Percentiles rank a stretch among this genome's conserved stretches.
phyloP scores from a whole-genome alignment of 495 filamentous ascomycete genomes.

The Aspergillus taichungensis region DNA sequence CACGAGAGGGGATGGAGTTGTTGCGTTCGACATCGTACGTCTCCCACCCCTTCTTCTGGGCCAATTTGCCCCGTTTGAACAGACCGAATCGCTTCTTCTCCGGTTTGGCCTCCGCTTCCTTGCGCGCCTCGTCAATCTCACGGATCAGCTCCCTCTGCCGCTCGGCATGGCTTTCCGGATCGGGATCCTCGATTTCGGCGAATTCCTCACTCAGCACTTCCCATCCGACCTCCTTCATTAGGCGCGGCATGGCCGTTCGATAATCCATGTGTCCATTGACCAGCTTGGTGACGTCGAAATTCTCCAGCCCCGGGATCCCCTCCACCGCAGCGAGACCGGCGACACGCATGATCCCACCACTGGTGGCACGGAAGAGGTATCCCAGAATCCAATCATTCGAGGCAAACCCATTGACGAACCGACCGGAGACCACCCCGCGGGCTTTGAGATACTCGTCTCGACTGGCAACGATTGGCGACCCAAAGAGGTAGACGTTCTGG shows the following conservation, averaged over 20 bases:
- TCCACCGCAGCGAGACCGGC: slow-evolving; percentile 82
- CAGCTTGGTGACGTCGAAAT: slow-evolving; percentile 75
- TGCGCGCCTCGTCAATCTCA: slow-evolving; percentile 92
- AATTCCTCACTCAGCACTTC: slow-evolving; percentile 88
- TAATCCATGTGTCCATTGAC: slow-evolving; percentile 98
- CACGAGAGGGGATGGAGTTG: slow-evolving; percentile 7
- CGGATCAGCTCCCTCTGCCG: slow-evolving; percentile 88
- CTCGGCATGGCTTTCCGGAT: slow-evolving; percentile 84
- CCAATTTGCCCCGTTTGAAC: slow-evolving; percentile 66
- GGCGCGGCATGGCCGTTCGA: slow-evolving; percentile 77
- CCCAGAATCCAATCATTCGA: slow-evolving; percentile 96
- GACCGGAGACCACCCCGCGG: slow-evolving; percentile 71
- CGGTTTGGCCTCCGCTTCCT: slow-evolving; percentile 65
- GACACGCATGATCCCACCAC: slow-evolving; percentile 82
- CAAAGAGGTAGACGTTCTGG: slow-evolving; percentile 94
- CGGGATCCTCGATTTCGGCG: slow-evolving; percentile 92
- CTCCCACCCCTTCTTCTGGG: slow-evolving; percentile 88
- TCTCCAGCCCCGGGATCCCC: slow-evolving; percentile 73
- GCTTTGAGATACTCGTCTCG: slow-evolving; percentile 82
- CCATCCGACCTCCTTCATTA: slow-evolving; percentile 83
- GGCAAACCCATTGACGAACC: slow-evolving; percentile 92
- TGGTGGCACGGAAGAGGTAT: slow-evolving; percentile 92
- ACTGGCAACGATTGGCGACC: slow-evolving; percentile 83
- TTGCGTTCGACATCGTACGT: slow-evolving; percentile 62
- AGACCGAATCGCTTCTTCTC: slow-evolving; percentile 69